Base-by-base conservation (phyloP, 2,329 filamentous ascomycete species). In the Neofusicoccum cordaticola region DNA sequence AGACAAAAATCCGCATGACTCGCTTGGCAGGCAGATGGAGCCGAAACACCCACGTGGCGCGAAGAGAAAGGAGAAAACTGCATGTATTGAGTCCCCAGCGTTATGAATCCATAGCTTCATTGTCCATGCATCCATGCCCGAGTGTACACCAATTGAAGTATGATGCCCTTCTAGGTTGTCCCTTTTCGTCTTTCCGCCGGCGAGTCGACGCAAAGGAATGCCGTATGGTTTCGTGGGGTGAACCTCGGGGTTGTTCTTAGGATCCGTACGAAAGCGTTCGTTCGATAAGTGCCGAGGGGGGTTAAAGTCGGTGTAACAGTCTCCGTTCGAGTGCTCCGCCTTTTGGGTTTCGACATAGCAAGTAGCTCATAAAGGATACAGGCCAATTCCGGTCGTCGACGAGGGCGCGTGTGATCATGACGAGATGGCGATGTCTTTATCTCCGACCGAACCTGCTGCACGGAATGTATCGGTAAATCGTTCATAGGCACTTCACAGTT, bases 371-470 rank as follows among this genome's bases (percentile, higher is more conserved):
- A 56, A 64, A 39, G 62, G 62, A 64, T 64, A 57, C 62, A 64
- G 62, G 62, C 62, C 62, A 45, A 57, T 39, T 64, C 50, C 51
- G 62, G 62, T 64, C 62, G 62, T 64, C 63, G 56, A 61, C 52
- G 63, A 60, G 63, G 56, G 45, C 47, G 63, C 63, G 63, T 61
- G 19, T 63, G 56, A 65, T 65, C 63, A 65, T 65, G 45, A 47
- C 17, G 62, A 71, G 71, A 68, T 74, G 48, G 48, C 17, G 51
- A 47, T 17, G 41, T 56, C 56, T 65, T 88, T 93, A 96, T 90
- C 92, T 92, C 83, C 93, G 91, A 84, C 92, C 92, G 89, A 96
- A 96, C 90, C 92, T 96, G 91, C 84, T 90, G 87, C 82, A 86
- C 84, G 83, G 80, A 80, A 83, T 85, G 52, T 34, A 60, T 64